Base-by-base conservation (phyloP, 2,329 filamentous ascomycete genomes). In the Stagonosporopsis tanaceti region DNA sequence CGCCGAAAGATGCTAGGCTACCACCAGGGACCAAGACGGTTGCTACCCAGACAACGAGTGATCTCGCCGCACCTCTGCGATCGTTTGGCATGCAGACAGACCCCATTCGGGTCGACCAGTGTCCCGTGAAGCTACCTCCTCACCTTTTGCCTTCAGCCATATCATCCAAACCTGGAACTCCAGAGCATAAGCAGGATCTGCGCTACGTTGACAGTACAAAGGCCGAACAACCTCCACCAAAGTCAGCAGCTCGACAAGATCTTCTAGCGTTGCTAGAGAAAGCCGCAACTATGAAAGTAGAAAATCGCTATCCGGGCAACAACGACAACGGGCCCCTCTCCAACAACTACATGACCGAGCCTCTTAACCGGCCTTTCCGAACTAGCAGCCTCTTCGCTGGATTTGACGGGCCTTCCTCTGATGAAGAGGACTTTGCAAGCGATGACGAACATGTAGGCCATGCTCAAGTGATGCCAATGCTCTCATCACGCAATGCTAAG, bases 371-470 rank as follows among this genome's bases (percentile, higher is more conserved):
- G 15, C 90, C 91, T 1, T 88, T 90, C 69, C 84, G 91, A 53
- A 88, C 91, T 46, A 94, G 90, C 76, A 95, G 91, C 71, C 80
- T 96, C n/a, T 95, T 95, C 75, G 90, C 91, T 30, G 91, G 91
- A 0, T 95, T 96, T 64, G 91, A 94, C 44, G 86, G 86, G 12
- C 82, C 81, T 41, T 92, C 87, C 68, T 76, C 74, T 47, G 76
- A 77, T 35, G 76, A 78, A 53, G 82, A 83, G 55, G 81, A 83
- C 32, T 89, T 88, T 53, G 80, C 72, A 2, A 77, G 72, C 66
- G 89, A 91, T 64, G 83, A 84, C 1, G 89, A 92, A 65, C 90
- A 84, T 73, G 81, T 84, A 56, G 55, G 59, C 22, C 65, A 58
- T 9, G 64, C 64, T 40, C 73, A 60, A 41, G 66, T 67, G 6